A percentile compares a stretch with the other conserved stretches of the same genome.
phyloP scores from a whole-genome alignment of 164 flowering plant species.

The Cinnamomum micranthum region DNA sequence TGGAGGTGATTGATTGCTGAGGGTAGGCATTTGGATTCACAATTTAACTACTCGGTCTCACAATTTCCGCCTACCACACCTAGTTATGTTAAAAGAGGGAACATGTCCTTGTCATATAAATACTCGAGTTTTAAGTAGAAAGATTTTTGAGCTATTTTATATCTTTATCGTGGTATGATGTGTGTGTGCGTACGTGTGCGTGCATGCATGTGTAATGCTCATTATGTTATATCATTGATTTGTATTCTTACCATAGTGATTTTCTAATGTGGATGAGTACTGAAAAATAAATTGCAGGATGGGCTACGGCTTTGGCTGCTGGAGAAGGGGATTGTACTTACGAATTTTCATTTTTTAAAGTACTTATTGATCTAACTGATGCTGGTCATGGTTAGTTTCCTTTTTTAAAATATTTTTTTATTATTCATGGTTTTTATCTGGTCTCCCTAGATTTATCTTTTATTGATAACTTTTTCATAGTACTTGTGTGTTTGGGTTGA shows the following conservation, averaged over 20 bases:
- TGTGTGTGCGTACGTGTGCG: no score
- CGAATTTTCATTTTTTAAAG: slow-evolving; percentile 80
- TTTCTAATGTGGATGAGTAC: neutral
- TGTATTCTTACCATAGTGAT: neutral
- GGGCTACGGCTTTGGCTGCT: slow-evolving; percentile 88
- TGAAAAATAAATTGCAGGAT: slow-evolving; percentile 46
- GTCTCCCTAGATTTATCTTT: neutral
- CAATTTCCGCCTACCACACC: neutral
- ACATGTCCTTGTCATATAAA: neutral
- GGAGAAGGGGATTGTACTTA: slow-evolving; percentile 68
- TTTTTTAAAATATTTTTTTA: neutral
- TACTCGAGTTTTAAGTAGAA: neutral
- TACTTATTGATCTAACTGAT: slow-evolving; percentile 74
- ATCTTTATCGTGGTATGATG: neutral
- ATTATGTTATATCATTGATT: no score
- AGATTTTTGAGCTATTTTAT: neutral
- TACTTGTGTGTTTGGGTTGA: neutral
- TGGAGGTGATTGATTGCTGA: no score
- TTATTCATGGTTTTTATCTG: neutral
- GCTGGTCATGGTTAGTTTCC: slow-evolving; percentile 83
- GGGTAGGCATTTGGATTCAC: no score
- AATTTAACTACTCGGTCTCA: no score
- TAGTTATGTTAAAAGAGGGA: neutral
- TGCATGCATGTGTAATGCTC: no score
- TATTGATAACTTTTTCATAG: neutral